Percentiles rank a stretch among this genome's conserved stretches.
Evolutionary conservation across 169 alveolate genomes (phyloP).

Genomic region (Cryptosporidium meleagridis): DNA sequence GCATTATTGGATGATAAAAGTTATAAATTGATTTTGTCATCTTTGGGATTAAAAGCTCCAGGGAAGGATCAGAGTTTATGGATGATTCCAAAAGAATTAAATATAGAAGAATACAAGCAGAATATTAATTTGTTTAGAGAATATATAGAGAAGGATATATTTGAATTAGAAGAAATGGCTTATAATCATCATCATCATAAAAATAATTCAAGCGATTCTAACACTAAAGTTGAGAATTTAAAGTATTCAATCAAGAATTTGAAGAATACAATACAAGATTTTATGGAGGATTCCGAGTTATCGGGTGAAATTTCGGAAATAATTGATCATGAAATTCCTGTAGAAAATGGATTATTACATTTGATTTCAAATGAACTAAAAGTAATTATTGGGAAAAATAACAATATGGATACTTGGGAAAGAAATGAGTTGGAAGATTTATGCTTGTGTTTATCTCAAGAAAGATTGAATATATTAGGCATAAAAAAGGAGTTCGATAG

Average conservation of each 20-base stretch:
- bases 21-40: slow-evolving; percentile 6
- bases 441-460: slow-evolving; percentile 26
- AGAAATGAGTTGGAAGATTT: slow-evolving; percentile 15
- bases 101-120: not conserved
- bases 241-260: slow-evolving; percentile 1
- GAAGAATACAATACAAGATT: slow-evolving; percentile 14
- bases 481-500: not conserved
- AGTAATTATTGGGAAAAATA: slow-evolving; percentile 6
- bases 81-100: slow-evolving; percentile 54
- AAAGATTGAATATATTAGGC: slow-evolving; percentile 28
- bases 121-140: not conserved
- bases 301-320: not conserved
- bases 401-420: not conserved
- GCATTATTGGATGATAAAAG: slow-evolving; percentile 11
- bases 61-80: slow-evolving; percentile 14
- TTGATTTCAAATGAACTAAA: slow-evolving; percentile 28
- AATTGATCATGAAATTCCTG: not conserved
- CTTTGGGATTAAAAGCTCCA: slow-evolving; percentile 35
- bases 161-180: slow-evolving; percentile 9
- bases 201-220: not conserved
- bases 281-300: slow-evolving; percentile 34
- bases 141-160: slow-evolving; percentile 6
- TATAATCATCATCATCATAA: not conserved
- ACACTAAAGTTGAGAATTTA: not conserved
- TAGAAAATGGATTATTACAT: slow-evolving; percentile 46